A percentile compares a stretch with the other conserved stretches of the same genome.
These are phyloP conservation scores for Aspergillus ibericus DNA, from an alignment of 2,329 filamentous ascomycete species.

Conservation along the genomic window DNA sequence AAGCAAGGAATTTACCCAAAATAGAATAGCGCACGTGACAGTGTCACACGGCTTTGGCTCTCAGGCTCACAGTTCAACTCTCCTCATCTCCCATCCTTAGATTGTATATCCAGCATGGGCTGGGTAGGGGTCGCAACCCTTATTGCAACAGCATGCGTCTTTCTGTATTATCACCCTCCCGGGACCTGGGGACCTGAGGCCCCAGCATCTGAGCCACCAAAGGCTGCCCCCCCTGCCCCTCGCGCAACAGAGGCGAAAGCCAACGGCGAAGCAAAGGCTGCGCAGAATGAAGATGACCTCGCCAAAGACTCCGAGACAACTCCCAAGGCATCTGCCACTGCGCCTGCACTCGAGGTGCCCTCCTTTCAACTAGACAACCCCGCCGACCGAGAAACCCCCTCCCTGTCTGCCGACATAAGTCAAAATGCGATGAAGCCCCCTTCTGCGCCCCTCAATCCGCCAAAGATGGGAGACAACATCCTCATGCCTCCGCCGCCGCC, in stretches of 20 bases:
- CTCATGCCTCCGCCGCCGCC: constrained; percentile 16
- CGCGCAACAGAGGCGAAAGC: constrained; percentile 11
- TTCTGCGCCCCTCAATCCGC: constrained; percentile 5
- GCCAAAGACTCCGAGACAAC: constrained; percentile 33
- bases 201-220: constrained; percentile 18
- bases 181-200: constrained; percentile 33
- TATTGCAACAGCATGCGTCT: constrained; percentile 39
- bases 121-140: constrained; percentile 42
- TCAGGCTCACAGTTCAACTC: neutral
- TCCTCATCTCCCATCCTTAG: neutral
- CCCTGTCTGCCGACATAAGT: constrained; percentile 1
- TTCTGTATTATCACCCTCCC: constrained; percentile 43
- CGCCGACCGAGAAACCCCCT: neutral
- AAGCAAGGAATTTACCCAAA: neutral
- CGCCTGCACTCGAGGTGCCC: constrained; percentile 32
- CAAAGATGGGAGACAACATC: constrained; percentile 6
- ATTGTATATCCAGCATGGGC: constrained; percentile 37
- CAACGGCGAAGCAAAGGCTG: constrained; percentile 8
- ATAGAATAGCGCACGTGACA: neutral
- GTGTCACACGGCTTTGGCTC: neutral
- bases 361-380: constrained; percentile 31
- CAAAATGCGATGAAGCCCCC: constrained; percentile 13
- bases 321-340: constrained; percentile 37
- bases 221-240: constrained; percentile 11
- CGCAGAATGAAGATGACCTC: constrained; percentile 13